phyloP scores from a whole-genome alignment of 23 red algal genomes.

The Agarophyton chilense region DNA sequence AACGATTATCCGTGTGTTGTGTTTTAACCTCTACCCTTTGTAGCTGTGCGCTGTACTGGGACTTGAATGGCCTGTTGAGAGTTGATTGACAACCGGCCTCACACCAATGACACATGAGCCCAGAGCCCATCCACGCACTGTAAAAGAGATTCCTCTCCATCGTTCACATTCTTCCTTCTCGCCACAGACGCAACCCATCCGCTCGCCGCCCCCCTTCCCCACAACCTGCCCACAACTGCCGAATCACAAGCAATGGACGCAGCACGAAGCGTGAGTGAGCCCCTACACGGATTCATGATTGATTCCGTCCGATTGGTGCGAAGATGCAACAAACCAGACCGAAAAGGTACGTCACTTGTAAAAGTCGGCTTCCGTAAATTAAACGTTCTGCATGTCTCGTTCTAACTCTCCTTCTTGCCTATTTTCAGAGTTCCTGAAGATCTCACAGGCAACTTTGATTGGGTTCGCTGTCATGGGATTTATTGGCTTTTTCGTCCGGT shows the following conservation, averaged over 20 bases:
- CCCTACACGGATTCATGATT: conserved; percentile 73
- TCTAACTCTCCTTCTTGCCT: neutral
- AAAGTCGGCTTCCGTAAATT: too few species aligned
- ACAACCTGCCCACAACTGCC: neutral
- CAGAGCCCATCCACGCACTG: too few species aligned
- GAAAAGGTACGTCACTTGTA: conserved; percentile 60
- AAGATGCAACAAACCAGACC: conserved; percentile 94
- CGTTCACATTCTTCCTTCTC: too few species aligned
- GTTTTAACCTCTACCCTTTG: too few species aligned
- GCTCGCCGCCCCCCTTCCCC: neutral
- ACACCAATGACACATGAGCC: too few species aligned
- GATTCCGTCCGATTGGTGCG: conserved; percentile 83
- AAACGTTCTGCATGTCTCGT: neutral
- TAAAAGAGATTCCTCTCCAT: too few species aligned
- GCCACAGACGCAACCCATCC: neutral
- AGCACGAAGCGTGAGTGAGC: conserved; percentile 60
- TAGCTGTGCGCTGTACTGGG: too few species aligned
- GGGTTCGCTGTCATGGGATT: conserved; percentile 93
- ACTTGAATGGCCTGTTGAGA: too few species aligned
- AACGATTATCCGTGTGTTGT: too few species aligned
- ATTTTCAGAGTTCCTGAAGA: conserved; percentile 76
- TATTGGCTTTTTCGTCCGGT: conserved; percentile 90
- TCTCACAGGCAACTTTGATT: conserved; percentile 69
- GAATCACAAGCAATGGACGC: conserved; percentile 69
- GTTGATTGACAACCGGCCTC: too few species aligned